Evolutionary conservation across 2,329 filamentous ascomycete species (phyloP).

Genomic region (Anisogramma anomala): DNA sequence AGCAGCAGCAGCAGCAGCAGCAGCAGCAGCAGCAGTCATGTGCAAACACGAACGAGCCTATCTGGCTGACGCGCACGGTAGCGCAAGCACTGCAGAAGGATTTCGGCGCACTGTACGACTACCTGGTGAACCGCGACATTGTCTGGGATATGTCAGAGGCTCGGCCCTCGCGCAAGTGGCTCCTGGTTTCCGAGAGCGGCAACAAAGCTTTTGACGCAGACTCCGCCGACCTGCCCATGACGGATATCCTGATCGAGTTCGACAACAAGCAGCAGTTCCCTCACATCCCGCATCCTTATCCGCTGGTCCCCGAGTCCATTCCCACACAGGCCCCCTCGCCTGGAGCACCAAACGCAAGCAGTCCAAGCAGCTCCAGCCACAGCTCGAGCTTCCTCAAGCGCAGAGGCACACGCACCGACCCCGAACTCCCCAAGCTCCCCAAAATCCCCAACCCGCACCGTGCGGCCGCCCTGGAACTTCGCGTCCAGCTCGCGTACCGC

Average conservation of each 20-base stretch:
- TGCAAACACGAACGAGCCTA: conserved; percentile 29
- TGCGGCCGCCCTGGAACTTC: conserved; percentile 30
- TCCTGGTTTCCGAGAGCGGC: conserved; percentile 40
- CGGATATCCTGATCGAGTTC: conserved; percentile 54
- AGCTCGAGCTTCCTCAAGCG: conserved; percentile 15
- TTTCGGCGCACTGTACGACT: conserved; percentile 59
- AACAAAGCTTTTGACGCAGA: conserved; percentile 39
- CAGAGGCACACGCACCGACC: conserved; percentile 22
- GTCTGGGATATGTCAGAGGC: conserved; percentile 54
- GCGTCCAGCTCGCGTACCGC: conserved; percentile 45
- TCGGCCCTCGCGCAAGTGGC: conserved; percentile 51
- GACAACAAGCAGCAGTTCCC: conserved; percentile 52
- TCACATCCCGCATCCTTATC: conserved; percentile 56
- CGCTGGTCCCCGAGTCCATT: conserved; percentile 47
- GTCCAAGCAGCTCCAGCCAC: neutral
- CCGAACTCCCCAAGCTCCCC: neutral
- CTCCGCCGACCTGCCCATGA: conserved; percentile 46
- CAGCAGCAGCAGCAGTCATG: conserved; percentile 1
- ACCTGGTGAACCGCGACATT: conserved; percentile 55
- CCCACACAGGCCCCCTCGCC: conserved; percentile 19
- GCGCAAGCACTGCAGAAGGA: conserved; percentile 49
- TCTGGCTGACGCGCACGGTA: conserved; percentile 51
- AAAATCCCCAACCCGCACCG: conserved; percentile 15
- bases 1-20: no score
- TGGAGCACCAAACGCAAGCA: conserved; percentile 2